Evolutionary conservation across 768 basidiomycete species (phyloP), one percentile per base, ranked within the genome.

Genomic region (Pleurotus pulmonarius): DNA sequence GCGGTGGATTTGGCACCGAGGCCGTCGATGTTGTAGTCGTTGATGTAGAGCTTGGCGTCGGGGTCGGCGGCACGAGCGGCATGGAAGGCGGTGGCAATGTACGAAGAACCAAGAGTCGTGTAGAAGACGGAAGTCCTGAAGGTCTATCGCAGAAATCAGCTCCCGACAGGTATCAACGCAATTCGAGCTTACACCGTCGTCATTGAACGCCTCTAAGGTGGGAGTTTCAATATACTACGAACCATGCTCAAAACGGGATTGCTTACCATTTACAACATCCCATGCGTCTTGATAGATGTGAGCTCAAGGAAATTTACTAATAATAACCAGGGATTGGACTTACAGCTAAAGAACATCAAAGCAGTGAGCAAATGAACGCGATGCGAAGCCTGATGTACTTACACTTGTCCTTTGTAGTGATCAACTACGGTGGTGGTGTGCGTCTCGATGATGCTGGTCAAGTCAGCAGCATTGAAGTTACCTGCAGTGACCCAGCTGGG

Each of bases 61-160:
- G 83, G 79, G 64, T 86, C 83, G 1, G 81, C 82, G 18, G 73
- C 74, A 12, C 78, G 74, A 9, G 83, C 83, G 26, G 81, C 77
- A 18, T 69, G 61, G 46, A 86, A 73, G n/a, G 83, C 83, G 41
- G 76, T 71, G 8, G 70, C 63, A 55, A 86, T 75, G 67, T 75
- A 85, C n/a, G 66, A 63, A 4, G 74, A 69, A n/a, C 77, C 76
- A 22, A 78, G 72, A 2, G 75, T 77, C 59, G 74, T 73, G 69
- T 73, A 83, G 71, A 83, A 86, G 13, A 86, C 74, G 52, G 76
- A 69, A 16, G 68, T 55, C 43, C 83, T 77, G 67, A 72, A 82
- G 7, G 80, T 82, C 16, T 52, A 37, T 49, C 22, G n/a, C 15
- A 13, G 46, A 24, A n/a, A 25, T n/a, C 25, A 22, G 46, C 16